These are phyloP conservation scores for Escovopsis sp. DNA, from an alignment of 2,329 filamentous ascomycete species.

Conservation along the genomic window DNA sequence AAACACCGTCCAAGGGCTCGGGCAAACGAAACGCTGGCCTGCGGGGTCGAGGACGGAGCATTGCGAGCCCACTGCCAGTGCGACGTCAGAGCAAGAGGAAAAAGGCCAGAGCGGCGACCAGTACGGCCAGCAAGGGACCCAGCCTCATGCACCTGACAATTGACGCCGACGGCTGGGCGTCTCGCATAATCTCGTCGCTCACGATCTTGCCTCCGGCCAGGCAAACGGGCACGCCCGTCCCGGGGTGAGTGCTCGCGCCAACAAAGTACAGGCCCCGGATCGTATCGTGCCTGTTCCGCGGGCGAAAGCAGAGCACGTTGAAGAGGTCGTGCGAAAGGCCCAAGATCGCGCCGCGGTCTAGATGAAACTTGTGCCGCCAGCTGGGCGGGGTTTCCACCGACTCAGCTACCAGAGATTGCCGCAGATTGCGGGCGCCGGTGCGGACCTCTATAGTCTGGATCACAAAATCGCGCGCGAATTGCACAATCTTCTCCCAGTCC, in stretches of 20 bases:
- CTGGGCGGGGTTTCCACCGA: slow-evolving; percentile 47
- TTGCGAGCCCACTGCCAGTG: too few relatives aligned
- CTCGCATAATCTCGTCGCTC: slow-evolving; percentile 24
- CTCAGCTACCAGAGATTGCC: slow-evolving; percentile 39
- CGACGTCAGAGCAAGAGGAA: too few relatives aligned
- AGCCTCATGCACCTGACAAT: background rate
- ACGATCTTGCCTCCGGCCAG: slow-evolving; percentile 52
- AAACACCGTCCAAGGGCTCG: too few relatives aligned
- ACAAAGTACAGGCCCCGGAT: slow-evolving; percentile 50
- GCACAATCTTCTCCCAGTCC: slow-evolving; percentile 47
- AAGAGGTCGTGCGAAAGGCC: slow-evolving; percentile 60
- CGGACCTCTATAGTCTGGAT: slow-evolving; percentile 43
- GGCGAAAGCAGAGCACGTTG: slow-evolving; percentile 54
- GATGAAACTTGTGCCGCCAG: slow-evolving; percentile 56
- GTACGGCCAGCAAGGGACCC: too few relatives aligned
- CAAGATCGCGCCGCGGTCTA: slow-evolving; percentile 59
- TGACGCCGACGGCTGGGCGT: background rate
- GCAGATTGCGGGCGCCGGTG: slow-evolving; percentile 37
- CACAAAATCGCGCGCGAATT: slow-evolving; percentile 43
- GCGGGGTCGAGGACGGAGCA: too few relatives aligned
- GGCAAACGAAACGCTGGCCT: too few relatives aligned
- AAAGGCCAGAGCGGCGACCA: too few relatives aligned
- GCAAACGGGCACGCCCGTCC: slow-evolving; percentile 61
- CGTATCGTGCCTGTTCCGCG: slow-evolving; percentile 36
- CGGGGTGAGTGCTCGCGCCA: slow-evolving; percentile 60